phyloP scores from a whole-genome alignment of 2,329 filamentous ascomycete genomes.

The Mycosphaerella arachidis region DNA sequence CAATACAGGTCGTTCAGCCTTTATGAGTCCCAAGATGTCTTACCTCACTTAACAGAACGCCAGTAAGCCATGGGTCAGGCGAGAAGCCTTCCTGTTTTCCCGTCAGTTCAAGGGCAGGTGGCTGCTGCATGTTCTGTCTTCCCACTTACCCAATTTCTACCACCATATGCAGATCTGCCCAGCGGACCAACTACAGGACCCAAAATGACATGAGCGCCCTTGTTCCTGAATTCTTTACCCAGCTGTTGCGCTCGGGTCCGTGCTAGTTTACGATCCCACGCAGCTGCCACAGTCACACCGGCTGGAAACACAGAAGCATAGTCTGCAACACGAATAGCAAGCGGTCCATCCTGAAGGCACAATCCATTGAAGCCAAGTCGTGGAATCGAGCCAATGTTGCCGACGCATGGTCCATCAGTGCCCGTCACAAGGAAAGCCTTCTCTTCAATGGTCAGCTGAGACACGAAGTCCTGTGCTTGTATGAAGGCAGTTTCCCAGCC shows the following conservation, averaged over 20 bases:
- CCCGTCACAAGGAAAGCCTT: constrained; percentile 30
- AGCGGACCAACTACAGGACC: constrained; percentile 80
- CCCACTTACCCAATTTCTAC: constrained; percentile 64
- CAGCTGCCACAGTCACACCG: constrained; percentile 81
- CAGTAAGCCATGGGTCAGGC: constrained; percentile 79
- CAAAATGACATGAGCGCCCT: constrained; percentile 71
- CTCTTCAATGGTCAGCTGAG: constrained; percentile 33
- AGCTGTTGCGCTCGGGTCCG: constrained; percentile 71
- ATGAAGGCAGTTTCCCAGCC: constrained; percentile 31
- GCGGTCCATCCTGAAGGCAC: constrained; percentile 79
- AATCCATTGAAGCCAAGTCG: constrained; percentile 68
- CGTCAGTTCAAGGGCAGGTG: not conserved
- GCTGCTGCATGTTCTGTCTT: too few species aligned
- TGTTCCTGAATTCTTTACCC: constrained; percentile 63
- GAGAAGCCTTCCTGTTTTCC: constrained; percentile 69
- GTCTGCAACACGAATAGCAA: constrained; percentile 76
- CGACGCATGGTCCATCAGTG: constrained; percentile 33
- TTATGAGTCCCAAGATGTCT: not conserved
- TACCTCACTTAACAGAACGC: constrained; percentile 60
- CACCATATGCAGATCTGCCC: constrained; percentile 76
- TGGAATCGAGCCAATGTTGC: constrained; percentile 41
- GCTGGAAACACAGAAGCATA: constrained; percentile 83
- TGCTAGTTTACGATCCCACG: constrained; percentile 83
- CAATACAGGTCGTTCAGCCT: not conserved
- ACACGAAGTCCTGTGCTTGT: constrained; percentile 29